Base-by-base conservation (phyloP, 2,329 filamentous ascomycete genomes). In the Paecilomyces dactylethromorphus region DNA sequence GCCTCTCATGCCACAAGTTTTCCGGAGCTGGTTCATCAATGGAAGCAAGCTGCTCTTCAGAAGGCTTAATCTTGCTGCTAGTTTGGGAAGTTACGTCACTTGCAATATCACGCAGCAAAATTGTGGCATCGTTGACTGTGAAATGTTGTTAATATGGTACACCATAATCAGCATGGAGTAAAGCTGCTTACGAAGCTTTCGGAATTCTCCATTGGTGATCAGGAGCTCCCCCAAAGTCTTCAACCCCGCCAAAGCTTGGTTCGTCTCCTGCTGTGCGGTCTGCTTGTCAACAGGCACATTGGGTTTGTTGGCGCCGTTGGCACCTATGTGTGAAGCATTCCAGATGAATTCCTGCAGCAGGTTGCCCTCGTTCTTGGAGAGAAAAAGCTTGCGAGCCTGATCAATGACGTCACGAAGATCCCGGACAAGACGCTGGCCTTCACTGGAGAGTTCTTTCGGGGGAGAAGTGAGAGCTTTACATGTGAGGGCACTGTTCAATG, bases 331-430 rank as follows among this genome's bases (percentile, higher is more conserved):
- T 70, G 91, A 86, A 0, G 92, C 92, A 72, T 96, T 90, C 89
- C 90, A 99, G 76, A 97, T 91, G 76, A 99, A 97, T 69, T 99
- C 92, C 72, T 99, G 94, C 21, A 99, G 79, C 59, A 97, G 78
- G 69, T 99, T 92, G 71, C 92, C 94, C 60, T 96, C 85, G 72
- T 99, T 99, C 84, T 97, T 99, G 78, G 88, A 89, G 26, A 99
- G 81, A 8, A 97, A 79, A 12, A 99, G 83, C 59, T 87, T 78
- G 80, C 97, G 95, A 59, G 93, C 89, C 73, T 94, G 85, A 68
- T 89, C 85, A 53, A 99, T 87, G 56, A 96, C 91, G 57, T 90
- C 82, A 61, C 85, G 86, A 58, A 94, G 78, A 66, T 97, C 93
- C 50, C 80, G 78, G 3, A 97, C 85, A 2, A 99, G 84, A n/a